Evolutionary conservation across 176 grass and related monocot genomes (phyloP), one percentile per base, ranked within the genome.

Genomic region (Cymbopogon citratus): DNA sequence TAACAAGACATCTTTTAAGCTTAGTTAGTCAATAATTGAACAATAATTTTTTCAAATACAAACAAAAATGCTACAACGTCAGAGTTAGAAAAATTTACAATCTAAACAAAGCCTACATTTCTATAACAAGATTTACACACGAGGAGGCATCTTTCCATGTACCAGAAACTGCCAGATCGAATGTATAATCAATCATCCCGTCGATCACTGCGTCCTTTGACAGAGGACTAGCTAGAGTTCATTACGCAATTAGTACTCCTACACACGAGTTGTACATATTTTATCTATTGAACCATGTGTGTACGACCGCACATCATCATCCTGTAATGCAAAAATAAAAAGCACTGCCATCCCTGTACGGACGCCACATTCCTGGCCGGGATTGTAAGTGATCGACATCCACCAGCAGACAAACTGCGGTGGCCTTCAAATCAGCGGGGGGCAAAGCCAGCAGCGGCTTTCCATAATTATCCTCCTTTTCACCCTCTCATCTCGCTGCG

Each of bases 381-480:
- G 9, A 43, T 12, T 43, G 10, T n/a, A 2, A 12, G 40, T 39
- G 9, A 27, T 29, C 24, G 9, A 57, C 9, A 77, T 80, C 80
- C 66, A 80, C 79, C 88, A 78, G 66, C 76, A 77, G 87, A 92
- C 90, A 92, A 19, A 81, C 61, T 60, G 41, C 66, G 45, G 80
- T 90, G 87, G 87, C 81, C 46, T 81, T 93, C 91, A 87, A 74
- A 89, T 89, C 78, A 87, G 71, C 26, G 29, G 10, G 33, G 63
- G 16, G n/a, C n/a, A 72, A 71, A 81, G 80, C 67, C 23, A 82
- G 78, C 78, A 44, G 54, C 12, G 21, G 64, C 14, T 81, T 29
- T 66, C 35, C 41, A 65, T 28, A 46, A 75, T 83, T 13, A 77
- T 61, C 87, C 80, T 36, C 77, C 73, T 60, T 87, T 46, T 7